Percentiles rank a stretch among this genome's conserved stretches.
Evolutionary conservation across 2,329 filamentous ascomycete genomes (phyloP).

Genomic region (Lasiodiplodia gonubiensis): DNA sequence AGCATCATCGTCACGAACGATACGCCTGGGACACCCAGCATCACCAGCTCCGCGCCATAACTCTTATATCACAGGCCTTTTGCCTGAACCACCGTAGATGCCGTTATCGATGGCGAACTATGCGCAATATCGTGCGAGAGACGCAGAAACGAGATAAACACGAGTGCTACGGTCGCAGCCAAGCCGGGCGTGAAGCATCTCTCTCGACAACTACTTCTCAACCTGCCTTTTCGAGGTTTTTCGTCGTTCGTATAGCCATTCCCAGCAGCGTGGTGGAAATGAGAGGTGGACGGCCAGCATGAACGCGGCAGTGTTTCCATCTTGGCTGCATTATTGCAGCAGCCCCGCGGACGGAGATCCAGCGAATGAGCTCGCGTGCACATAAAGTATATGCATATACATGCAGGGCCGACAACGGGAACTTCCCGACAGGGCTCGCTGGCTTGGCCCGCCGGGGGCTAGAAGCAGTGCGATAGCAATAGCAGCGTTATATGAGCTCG

Average conservation of each 20-base stretch:
- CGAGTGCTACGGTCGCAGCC: not conserved
- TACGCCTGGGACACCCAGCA: not conserved
- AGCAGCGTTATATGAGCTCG: too few species aligned
- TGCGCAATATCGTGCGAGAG: not conserved
- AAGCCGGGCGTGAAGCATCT: too few species aligned
- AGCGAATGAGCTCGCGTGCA: not conserved
- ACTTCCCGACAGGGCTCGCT: too few species aligned
- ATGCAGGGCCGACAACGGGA: too few species aligned
- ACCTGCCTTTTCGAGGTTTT: not conserved
- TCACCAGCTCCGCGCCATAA: not conserved
- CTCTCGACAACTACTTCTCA: not conserved
- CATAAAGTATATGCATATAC: not conserved
- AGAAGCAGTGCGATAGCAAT: too few species aligned
- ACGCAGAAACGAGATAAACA: not conserved
- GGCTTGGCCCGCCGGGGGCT: too few species aligned
- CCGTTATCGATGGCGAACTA: not conserved
- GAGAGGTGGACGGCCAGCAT: not conserved
- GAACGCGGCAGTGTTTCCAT: not conserved
- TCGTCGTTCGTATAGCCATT: not conserved
- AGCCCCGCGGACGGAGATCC: not conserved
- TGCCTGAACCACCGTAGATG: not conserved
- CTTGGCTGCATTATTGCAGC: not conserved
- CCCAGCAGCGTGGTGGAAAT: slow-evolving; percentile 5
- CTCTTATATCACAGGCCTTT: not conserved
- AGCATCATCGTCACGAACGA: not conserved